A percentile compares a stretch with the other conserved stretches of the same genome.
These are phyloP conservation scores for Neltuma alba DNA, from an alignment of 306 rosid genomes.

Conservation along the genomic window DNA sequence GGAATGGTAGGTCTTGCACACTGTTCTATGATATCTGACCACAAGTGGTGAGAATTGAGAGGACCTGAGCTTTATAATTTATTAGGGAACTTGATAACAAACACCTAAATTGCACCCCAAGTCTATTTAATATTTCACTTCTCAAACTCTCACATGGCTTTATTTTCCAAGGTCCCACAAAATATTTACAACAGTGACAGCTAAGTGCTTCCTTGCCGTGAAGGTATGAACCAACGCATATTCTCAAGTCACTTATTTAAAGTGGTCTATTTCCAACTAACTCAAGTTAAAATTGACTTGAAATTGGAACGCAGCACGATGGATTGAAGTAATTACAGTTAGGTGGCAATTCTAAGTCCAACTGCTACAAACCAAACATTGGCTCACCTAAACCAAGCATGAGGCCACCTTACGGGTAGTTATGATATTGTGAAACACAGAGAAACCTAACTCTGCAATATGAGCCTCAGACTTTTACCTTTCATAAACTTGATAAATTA, in stretches of 20 bases:
- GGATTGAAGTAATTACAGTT: constrained; percentile 24
- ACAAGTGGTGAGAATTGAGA: neutral
- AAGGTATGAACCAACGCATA: constrained; percentile 34
- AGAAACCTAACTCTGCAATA: constrained; percentile 21
- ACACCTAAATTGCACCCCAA: too few species aligned
- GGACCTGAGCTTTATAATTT: neutral
- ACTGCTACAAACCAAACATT: constrained; percentile 6
- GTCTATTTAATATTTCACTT: too few species aligned
- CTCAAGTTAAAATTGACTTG: constrained; percentile 34
- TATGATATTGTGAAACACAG: neutral
- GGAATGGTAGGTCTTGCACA: neutral
- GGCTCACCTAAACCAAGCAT: constrained; percentile 44
- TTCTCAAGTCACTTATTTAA: constrained; percentile 33
- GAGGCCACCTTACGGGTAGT: constrained; percentile 13
- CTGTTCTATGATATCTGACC: neutral
- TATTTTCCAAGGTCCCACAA: constrained; percentile 34
- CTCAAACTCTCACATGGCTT: neutral
- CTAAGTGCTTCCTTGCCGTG: constrained; percentile 20
- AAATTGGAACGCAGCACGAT: constrained; percentile 8
- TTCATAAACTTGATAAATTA: neutral
- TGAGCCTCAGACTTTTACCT: neutral
- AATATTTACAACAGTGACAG: constrained; percentile 12
- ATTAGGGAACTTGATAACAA: too few species aligned
- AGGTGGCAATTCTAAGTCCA: constrained; percentile 45
- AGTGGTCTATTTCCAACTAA: constrained; percentile 36